Conservation (phyloP, 1,284 basidiomycete species). For the Irpex rosettiformis region DNA sequence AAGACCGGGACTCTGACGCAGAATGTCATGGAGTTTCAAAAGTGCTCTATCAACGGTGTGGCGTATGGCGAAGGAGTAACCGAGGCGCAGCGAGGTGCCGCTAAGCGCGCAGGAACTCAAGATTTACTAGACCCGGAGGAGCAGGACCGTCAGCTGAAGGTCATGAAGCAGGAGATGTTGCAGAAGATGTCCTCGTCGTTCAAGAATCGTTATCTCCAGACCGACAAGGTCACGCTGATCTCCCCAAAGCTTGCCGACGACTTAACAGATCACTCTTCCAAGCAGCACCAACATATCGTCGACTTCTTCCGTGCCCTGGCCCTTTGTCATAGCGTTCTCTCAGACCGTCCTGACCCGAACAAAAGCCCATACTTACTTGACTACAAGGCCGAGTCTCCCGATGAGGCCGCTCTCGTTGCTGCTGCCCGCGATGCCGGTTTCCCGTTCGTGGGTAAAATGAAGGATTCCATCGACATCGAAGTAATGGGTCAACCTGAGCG, state of each 20-base stretch:
- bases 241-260: slow-evolving; percentile 82
- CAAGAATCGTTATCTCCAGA: slow-evolving; percentile 87
- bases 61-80: slow-evolving; percentile 92
- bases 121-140: slow-evolving; percentile 67
- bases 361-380: slow-evolving; percentile 68
- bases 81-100: slow-evolving; percentile 91
- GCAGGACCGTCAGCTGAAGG: slow-evolving; percentile 60
- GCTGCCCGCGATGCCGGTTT: slow-evolving; percentile 93
- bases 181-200: slow-evolving; percentile 70
- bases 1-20: slow-evolving; percentile 97
- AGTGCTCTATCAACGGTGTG: slow-evolving; percentile 85
- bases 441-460: slow-evolving; percentile 80
- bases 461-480: slow-evolving; percentile 82
- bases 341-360: slow-evolving; percentile 68
- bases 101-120: slow-evolving; percentile 74
- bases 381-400: slow-evolving; percentile 95
- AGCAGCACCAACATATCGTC: slow-evolving; percentile 68
- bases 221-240: slow-evolving; percentile 84
- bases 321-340: slow-evolving; percentile 88
- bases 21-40: slow-evolving; percentile 98
- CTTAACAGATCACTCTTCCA: slow-evolving; percentile 57
- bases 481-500: slow-evolving; percentile 87
- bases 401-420: slow-evolving; percentile 91
- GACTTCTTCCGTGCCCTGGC: slow-evolving; percentile 92
- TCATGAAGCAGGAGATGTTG: slow-evolving; percentile 79